These are phyloP conservation scores for Boletus reticuloceps DNA, from an alignment of 768 basidiomycete species.

Conservation along the genomic window DNA sequence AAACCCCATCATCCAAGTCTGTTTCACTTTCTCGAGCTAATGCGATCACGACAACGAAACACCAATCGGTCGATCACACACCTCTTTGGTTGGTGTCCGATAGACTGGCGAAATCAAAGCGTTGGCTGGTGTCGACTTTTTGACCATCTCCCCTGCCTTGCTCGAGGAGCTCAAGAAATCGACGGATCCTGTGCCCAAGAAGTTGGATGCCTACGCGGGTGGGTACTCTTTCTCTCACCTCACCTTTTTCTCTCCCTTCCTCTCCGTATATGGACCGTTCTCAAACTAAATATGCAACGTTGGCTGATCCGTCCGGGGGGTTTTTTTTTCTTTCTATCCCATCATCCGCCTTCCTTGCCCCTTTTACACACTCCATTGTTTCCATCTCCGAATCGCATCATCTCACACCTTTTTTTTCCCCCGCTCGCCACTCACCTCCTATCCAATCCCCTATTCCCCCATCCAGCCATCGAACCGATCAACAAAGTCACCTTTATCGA, in stretches of 20 bases:
- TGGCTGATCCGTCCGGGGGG: slow-evolving; percentile 12
- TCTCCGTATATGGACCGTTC: background rate
- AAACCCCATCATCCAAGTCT: background rate
- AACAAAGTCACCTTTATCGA: slow-evolving; percentile 84
- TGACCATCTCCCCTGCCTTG: slow-evolving; percentile 89
- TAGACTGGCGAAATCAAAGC: slow-evolving; percentile 90
- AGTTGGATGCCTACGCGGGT: slow-evolving; percentile 68
- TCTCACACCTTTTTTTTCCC: background rate
- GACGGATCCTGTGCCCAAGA: slow-evolving; percentile 75
- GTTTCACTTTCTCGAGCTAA: slow-evolving; percentile 1
- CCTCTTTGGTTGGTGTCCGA: slow-evolving; percentile 5
- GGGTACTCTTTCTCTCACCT: slow-evolving; percentile 22
- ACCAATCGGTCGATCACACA: slow-evolving; percentile 2
- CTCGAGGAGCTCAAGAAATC: slow-evolving; percentile 92
- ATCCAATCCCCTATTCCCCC: background rate
- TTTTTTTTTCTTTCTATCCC: background rate
- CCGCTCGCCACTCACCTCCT: background rate
- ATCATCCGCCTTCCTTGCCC: background rate
- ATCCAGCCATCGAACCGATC: slow-evolving; percentile 49
- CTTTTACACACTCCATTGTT: background rate
- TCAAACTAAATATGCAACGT: background rate
- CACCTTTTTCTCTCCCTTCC: background rate
- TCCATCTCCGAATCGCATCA: background rate
- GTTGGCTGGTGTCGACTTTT: slow-evolving; percentile 95
- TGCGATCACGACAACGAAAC: background rate